Conservation (phyloP, 352 stramenopile genomes). For the Globisporangium barbulae region DNA sequence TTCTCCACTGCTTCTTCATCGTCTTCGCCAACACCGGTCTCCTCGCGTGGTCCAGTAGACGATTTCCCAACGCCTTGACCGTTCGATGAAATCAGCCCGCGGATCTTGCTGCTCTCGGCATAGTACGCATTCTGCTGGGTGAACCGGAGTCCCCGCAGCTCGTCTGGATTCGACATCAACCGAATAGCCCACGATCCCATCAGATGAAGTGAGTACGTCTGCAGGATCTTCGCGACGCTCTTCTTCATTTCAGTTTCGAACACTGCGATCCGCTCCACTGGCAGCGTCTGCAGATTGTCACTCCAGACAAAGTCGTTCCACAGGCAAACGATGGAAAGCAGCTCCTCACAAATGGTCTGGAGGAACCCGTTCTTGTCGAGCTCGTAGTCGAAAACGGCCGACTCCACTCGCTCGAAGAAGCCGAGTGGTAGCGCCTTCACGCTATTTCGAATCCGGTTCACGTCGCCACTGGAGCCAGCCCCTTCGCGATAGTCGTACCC, state of each 20-base stretch:
- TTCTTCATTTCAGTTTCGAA: constrained; percentile 63
- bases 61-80: constrained; percentile 5
- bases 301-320: constrained; percentile 83
- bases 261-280: constrained; percentile 42
- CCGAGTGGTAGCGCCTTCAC: constrained; percentile 28
- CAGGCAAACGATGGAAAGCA: constrained; percentile 66
- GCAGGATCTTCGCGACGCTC: constrained; percentile 61
- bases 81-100: constrained; percentile 9
- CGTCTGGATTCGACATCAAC: constrained; percentile 38
- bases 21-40: constrained; percentile 5
- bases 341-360: constrained; percentile 67
- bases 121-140: constrained; percentile 78
- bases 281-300: constrained; percentile 43
- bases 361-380: constrained; percentile 52
- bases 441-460: constrained; percentile 15
- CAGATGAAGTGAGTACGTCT: constrained; percentile 53
- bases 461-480: constrained; percentile 16
- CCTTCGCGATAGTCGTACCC: constrained; percentile 63
- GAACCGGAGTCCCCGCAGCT: constrained; percentile 48
- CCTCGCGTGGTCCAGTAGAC: not conserved
- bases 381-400: constrained; percentile 60
- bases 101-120: constrained; percentile 39
- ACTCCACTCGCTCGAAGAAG: constrained; percentile 45
- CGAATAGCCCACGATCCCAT: constrained; percentile 52
- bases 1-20: constrained; percentile 29